phyloP scores from a whole-genome alignment of 345 rosid genomes.

The Populus simonii region DNA sequence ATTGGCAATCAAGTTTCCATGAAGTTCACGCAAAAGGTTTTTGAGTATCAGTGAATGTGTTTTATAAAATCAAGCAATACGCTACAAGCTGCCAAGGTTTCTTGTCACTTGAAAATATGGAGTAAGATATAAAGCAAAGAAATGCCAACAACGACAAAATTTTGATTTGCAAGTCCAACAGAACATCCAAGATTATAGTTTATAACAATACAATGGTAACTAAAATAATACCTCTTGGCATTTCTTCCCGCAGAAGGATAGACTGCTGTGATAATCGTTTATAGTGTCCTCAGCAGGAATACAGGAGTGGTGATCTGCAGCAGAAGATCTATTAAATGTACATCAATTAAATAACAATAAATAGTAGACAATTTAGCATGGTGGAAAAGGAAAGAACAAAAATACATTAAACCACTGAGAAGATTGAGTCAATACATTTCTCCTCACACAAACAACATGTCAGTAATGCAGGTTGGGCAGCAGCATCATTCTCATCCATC shows the following conservation, averaged over 20 bases:
- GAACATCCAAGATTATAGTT: not conserved
- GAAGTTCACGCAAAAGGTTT: not conserved
- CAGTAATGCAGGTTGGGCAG: conserved; percentile 27
- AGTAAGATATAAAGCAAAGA: not conserved
- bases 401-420: not conserved
- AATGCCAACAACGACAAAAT: not conserved
- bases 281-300: conserved; percentile 32
- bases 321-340: conserved; percentile 19
- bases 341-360: not conserved
- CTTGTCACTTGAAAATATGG: not conserved
- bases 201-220: not conserved
- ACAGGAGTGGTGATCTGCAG: conserved; percentile 77
- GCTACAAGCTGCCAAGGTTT: not conserved
- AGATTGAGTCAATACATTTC: conserved; percentile 57
- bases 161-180: not conserved
- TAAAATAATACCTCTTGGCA: conserved; percentile 71
- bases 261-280: conserved; percentile 22
- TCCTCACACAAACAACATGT: conserved; percentile 69
- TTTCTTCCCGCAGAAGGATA: conserved; percentile 69
- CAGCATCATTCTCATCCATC: conserved; percentile 23
- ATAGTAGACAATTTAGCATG: not conserved
- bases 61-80: not conserved
- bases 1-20: not conserved
- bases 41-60: not conserved
- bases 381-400: not conserved